Evolutionary conservation across 1,284 basidiomycete genomes (phyloP).

Genomic region (Albatrellus sp.): DNA sequence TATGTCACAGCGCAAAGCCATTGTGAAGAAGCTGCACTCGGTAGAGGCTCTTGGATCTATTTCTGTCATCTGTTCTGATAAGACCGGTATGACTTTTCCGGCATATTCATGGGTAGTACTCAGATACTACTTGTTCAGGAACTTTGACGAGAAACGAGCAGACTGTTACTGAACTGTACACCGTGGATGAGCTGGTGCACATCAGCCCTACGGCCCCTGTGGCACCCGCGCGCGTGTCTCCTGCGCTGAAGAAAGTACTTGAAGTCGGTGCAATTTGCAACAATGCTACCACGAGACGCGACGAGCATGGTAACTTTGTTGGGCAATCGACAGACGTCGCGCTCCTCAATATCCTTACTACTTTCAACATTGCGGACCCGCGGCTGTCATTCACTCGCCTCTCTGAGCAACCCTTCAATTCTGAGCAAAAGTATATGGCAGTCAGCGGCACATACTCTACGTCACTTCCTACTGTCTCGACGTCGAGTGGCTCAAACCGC

Average conservation of each 20-base stretch:
- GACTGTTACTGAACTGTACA: conserved; percentile 82
- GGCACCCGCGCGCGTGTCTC: conserved; percentile 25
- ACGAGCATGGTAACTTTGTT: conserved; percentile 65
- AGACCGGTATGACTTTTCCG: conserved; percentile 55
- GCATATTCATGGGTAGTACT: not conserved
- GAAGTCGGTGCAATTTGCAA: conserved; percentile 64
- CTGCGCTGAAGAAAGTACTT: conserved; percentile 49
- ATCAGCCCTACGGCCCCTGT: conserved; percentile 38
- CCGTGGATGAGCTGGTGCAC: conserved; percentile 70
- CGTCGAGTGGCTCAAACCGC: conserved; percentile 20
- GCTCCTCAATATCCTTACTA: conserved; percentile 69
- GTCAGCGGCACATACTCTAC: conserved; percentile 58
- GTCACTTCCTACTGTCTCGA: conserved; percentile 23
- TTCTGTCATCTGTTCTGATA: conserved; percentile 94
- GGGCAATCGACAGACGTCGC: conserved; percentile 95
- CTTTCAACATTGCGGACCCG: conserved; percentile 62
- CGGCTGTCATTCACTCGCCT: conserved; percentile 60
- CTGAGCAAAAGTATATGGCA: conserved; percentile 88
- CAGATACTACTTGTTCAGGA: conserved; percentile 30
- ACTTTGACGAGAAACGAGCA: conserved; percentile 95
- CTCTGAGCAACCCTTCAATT: conserved; percentile 82
- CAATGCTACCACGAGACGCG: conserved; percentile 52
- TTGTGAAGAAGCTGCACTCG: conserved; percentile 93
- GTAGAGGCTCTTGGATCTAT: conserved; percentile 92
- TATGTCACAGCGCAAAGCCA: conserved; percentile 91